Evolutionary conservation across 768 basidiomycete species (phyloP), one percentile per base, ranked within the genome.

Genomic region (Austroboletus eburneus): DNA sequence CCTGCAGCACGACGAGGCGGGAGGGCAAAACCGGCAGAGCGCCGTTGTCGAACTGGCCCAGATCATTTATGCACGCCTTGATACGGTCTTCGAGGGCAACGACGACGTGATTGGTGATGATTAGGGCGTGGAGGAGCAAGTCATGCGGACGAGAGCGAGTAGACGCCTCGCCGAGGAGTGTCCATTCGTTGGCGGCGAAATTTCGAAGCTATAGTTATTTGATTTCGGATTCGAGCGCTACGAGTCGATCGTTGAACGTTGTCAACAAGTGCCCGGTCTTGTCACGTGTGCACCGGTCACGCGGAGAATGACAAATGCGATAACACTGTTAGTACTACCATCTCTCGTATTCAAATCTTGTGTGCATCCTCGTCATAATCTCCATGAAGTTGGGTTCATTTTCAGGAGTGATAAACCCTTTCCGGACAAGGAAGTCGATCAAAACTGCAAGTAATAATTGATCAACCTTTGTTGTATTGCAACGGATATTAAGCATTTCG

Each of bases 11-110:
- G 49, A 96, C 81, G 46, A 90, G 72, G 25, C 87, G 81, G 1
- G 92, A 96, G 1, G 95, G 91, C 1, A 98, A 72, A 74, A 94
- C 97, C 0, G 94, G 83, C 53, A 86, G 89, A 54, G 92, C 83
- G 35, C 91, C 87, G 80, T 46, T 83, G 73, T 99, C 90, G 54
- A 91, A 99, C 34, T 77, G 81, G 50, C 77, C 78, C 52, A n/a
- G n/a, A n/a, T 92, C 91, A n/a, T 88, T 67, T 50, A 98, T 93
- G 33, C 95, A 75, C 6, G 80, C 75, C 66, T 94, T 97, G 68
- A 99, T 98, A 46, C 81, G 76, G 42, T 91, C 92, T 69, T 98
- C 95, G 18, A 99, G 73, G 17, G 74, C 73, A 45, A 80, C 77
- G 7, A 96, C 89, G 24, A 71, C 74, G 60, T 92, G 88, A 63